phyloP scores from a whole-genome alignment of 2,329 filamentous ascomycete genomes.

The Ceratocystiopsis brevicomis region DNA sequence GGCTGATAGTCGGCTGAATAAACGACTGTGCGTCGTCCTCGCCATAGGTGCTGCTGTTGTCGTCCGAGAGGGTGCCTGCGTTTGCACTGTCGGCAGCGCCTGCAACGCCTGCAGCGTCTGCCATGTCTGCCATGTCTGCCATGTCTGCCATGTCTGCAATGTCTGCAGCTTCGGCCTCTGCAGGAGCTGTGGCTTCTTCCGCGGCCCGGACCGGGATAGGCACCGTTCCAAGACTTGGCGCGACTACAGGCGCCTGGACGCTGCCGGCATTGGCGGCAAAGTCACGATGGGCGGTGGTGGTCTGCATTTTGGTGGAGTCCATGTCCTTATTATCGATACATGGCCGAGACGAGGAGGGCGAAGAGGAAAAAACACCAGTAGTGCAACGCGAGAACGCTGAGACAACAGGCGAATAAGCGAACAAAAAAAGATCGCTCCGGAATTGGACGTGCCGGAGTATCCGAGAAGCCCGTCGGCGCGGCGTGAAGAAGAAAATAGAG shows the following conservation, averaged over 20 bases:
- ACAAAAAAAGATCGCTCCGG: neutral
- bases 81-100: neutral
- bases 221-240: too few relatives aligned
- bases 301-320: too few relatives aligned
- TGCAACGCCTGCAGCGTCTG: neutral
- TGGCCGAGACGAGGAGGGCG: neutral
- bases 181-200: too few relatives aligned
- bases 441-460: neutral
- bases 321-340: neutral
- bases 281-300: too few relatives aligned
- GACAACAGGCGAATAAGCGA: neutral
- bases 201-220: too few relatives aligned
- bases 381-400: too few relatives aligned
- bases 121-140: neutral
- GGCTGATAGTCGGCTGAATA: slow-evolving; percentile 39
- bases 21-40: slow-evolving; percentile 40
- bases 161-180: neutral
- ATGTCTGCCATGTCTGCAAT: neutral
- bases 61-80: slow-evolving; percentile 14
- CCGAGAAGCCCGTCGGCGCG: too few relatives aligned
- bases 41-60: slow-evolving; percentile 15
- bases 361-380: neutral
- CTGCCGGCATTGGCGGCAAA: too few relatives aligned
- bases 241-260: too few relatives aligned
- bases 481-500: too few relatives aligned